Percentiles rank a stretch among this genome's conserved stretches.
Conservation (phyloP, 148 eudicot species). For the Cornus controversa region DNA sequence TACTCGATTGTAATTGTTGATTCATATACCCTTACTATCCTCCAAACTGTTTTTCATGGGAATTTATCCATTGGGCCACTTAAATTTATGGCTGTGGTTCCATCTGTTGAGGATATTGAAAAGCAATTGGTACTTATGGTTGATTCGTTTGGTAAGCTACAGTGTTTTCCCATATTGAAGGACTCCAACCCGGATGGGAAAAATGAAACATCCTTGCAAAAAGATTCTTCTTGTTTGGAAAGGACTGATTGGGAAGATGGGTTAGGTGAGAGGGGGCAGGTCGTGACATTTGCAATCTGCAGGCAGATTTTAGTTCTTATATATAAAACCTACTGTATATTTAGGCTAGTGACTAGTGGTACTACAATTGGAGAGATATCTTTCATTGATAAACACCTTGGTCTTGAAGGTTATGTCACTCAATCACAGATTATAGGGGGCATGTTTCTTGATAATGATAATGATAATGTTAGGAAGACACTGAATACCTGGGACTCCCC, state of each 20-base stretch:
- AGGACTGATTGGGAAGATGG: slow-evolving; percentile 28
- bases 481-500: slow-evolving; percentile 22
- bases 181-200: slow-evolving; percentile 49
- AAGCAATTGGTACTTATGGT: slow-evolving; percentile 51
- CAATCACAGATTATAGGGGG: slow-evolving; percentile 56
- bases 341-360: slow-evolving; percentile 46
- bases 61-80: slow-evolving; percentile 67
- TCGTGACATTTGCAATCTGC: slow-evolving; percentile 51
- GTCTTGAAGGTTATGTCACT: slow-evolving; percentile 28
- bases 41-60: slow-evolving; percentile 85
- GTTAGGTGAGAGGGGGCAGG: slow-evolving; percentile 45
- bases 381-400: slow-evolving; percentile 41
- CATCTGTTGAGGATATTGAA: slow-evolving; percentile 47
- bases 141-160: slow-evolving; percentile 70
- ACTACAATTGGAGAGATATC: slow-evolving; percentile 62
- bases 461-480: slow-evolving; percentile 25
- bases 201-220: slow-evolving; percentile 29
- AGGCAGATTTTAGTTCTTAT: slow-evolving; percentile 63
- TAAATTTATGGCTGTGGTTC: slow-evolving; percentile 66
- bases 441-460: slow-evolving; percentile 48
- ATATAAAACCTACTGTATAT: slow-evolving; percentile 56
- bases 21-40: slow-evolving; percentile 69
- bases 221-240: slow-evolving; percentile 30
- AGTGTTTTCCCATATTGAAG: slow-evolving; percentile 51
- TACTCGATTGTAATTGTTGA: slow-evolving; percentile 77